Percentiles rank a stretch among this genome's conserved stretches.
These are phyloP conservation scores for Gnomoniopsis smithogilvyi DNA, from an alignment of 2,329 filamentous ascomycete genomes.

Conservation along the genomic window DNA sequence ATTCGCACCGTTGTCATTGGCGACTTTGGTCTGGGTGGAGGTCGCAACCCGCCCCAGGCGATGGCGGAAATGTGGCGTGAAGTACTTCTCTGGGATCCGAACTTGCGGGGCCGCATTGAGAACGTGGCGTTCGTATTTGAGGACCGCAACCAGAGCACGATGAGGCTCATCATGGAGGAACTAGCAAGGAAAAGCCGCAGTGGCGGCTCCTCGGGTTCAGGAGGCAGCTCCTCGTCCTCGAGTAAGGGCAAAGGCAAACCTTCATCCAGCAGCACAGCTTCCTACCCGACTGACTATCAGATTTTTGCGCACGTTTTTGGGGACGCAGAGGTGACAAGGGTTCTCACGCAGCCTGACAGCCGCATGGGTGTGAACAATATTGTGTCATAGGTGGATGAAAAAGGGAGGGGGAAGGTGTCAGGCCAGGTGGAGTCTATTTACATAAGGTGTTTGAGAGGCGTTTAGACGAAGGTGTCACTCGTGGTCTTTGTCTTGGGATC, in stretches of 20 bases:
- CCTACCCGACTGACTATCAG: constrained; percentile 41
- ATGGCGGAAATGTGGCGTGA: constrained; percentile 66
- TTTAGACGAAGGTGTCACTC: constrained; percentile 3
- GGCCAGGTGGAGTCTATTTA: neutral
- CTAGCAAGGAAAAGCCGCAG: constrained; percentile 48
- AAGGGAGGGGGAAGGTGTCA: neutral
- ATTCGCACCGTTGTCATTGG: constrained; percentile 59
- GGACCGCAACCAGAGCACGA: constrained; percentile 50
- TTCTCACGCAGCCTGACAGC: constrained; percentile 50
- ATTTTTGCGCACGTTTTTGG: constrained; percentile 55
- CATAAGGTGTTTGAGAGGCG: neutral
- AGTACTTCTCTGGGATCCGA: constrained; percentile 59
- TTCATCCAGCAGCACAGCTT: constrained; percentile 13
- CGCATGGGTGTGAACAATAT: constrained; percentile 53
- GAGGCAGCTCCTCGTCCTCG: constrained; percentile 15
- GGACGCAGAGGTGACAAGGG: constrained; percentile 44
- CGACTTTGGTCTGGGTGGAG: constrained; percentile 61
- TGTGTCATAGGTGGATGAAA: constrained; percentile 27
- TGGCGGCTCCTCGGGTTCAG: constrained; percentile 28
- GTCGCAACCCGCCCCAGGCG: constrained; percentile 63
- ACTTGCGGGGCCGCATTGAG: constrained; percentile 58
- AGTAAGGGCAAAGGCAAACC: constrained; percentile 23
- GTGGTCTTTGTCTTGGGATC: neutral
- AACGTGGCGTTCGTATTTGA: constrained; percentile 65
- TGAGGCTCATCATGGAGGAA: constrained; percentile 51